Percentiles rank a stretch among this genome's conserved stretches.
phyloP scores from a whole-genome alignment of 2,329 filamentous ascomycete genomes.

The Sarocladium strictum region DNA sequence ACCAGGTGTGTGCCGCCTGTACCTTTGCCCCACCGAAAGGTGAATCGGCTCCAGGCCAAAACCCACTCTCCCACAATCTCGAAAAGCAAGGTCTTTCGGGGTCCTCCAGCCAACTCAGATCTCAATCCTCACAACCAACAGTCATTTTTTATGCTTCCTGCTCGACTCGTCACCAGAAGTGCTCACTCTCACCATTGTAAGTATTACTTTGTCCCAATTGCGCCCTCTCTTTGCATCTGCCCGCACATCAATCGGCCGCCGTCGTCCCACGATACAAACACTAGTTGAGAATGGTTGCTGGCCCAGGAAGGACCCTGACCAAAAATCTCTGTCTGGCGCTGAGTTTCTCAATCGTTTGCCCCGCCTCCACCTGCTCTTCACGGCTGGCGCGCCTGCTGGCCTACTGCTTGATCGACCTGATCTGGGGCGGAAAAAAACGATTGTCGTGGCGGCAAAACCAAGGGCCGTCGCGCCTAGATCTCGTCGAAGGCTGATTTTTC shows the following conservation, averaged over 20 bases:
- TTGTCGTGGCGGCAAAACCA: constrained; percentile 8
- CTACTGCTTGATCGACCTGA: not conserved
- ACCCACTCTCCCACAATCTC: constrained; percentile 8
- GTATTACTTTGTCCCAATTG: not conserved
- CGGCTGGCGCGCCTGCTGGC: constrained; percentile 8
- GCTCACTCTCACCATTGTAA: not conserved
- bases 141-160: not conserved
- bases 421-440: constrained; percentile 7
- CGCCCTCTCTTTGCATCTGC: not conserved
- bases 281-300: not conserved
- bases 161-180: not conserved
- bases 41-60: constrained; percentile 6
- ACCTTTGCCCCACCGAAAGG: constrained; percentile 1
- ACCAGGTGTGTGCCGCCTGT: not conserved
- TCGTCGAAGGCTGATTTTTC: constrained; percentile 7
- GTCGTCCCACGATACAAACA: not conserved
- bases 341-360: constrained; percentile 7
- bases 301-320: constrained; percentile 8
- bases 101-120: not conserved
- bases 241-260: not conserved
- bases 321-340: constrained; percentile 9
- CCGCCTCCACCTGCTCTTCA: constrained; percentile 8
- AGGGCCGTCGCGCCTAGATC: not conserved
- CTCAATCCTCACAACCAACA: not conserved
- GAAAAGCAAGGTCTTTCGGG: constrained; percentile 5